Percentiles rank a stretch among this genome's conserved stretches.
Evolutionary conservation across 140 eudicot species (phyloP).

Genomic region (Anethum foeniculum): DNA sequence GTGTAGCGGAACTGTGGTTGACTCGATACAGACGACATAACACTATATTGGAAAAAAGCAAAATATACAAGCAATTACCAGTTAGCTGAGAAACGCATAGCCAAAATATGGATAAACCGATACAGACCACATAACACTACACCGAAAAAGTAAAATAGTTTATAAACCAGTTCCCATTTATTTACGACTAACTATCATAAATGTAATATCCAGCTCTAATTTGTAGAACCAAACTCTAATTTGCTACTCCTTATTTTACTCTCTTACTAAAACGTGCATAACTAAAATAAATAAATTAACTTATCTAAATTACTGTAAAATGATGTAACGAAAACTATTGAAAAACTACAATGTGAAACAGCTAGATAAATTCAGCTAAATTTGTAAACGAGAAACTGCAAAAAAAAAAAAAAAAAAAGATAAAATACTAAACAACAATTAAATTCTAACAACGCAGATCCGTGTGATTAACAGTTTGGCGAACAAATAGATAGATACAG

Average conservation of each 20-base stretch:
- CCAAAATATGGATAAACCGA: slow-evolving; percentile 56
- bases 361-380: not conserved
- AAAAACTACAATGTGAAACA: not conserved
- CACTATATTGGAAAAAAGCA: not conserved
- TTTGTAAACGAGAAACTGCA: not conserved
- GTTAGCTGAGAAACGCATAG: slow-evolving; percentile 2
- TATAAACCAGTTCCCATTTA: not conserved
- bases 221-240: not conserved
- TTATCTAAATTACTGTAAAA: not conserved
- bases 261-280: not conserved
- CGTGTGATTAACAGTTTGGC: not conserved
- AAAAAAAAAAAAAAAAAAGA: no score
- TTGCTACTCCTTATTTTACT: not conserved
- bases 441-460: not conserved
- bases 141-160: not conserved
- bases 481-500: not conserved
- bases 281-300: no score
- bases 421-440: no score
- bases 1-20: slow-evolving; percentile 80
- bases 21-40: slow-evolving; percentile 49
- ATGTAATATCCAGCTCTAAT: not conserved
- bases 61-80: not conserved
- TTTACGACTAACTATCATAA: not conserved
- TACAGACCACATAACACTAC: slow-evolving; percentile 29
- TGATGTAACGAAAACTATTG: not conserved